Evolutionary conservation across 352 stramenopile species (phyloP), one percentile per base, ranked within the genome.

Genomic region (Hyaloperonospora brassicae): DNA sequence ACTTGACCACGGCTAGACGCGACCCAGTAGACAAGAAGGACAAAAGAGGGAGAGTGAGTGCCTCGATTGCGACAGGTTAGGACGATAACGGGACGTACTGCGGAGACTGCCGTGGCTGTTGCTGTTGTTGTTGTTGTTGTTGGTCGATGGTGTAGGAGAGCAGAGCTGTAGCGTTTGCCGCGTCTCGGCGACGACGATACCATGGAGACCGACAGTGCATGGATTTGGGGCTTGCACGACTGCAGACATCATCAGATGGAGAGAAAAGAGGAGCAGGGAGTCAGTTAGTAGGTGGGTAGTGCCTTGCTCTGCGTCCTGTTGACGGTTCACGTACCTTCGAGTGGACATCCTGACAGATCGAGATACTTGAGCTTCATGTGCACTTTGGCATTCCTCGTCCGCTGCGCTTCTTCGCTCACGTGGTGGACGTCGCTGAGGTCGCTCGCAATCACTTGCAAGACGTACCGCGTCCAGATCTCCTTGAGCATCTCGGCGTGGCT

Each of bases 161-260:
- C 73, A 84, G 17, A 87, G 64, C 52, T 90, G 80, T 13, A 90
- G 23, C 5, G 80, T 68, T 24, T 76, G 66, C 23, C 70, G 61
- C 22, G 73, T 86, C 50, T 90, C 80, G 1, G 80, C 63, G n/a
- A 90, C 54, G 50, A 90, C 45, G 41, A 90, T 77, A 3, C 80
- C 80, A 2, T 45, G 59, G 1, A 68, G 36, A 1, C 78, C 76
- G 13, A 90, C 50, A 31, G 78, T 72, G 38, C 64, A 73, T 42
- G 80, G 80, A 55, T 87, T 87, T 6, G 54, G 55, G 5, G 78
- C 82, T 40, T 70, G 69, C 47, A 83, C 50, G 24, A 90, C 76
- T 86, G 41, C 11, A 51, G 27, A 39, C 27, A 54, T n/a, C n/a
- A 17, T 13, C 25, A 50, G 17, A 44, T 12, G 27, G 25, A 22